Evolutionary conservation across 1,284 basidiomycete genomes (phyloP).

Genomic region (Dichomitus squalens): DNA sequence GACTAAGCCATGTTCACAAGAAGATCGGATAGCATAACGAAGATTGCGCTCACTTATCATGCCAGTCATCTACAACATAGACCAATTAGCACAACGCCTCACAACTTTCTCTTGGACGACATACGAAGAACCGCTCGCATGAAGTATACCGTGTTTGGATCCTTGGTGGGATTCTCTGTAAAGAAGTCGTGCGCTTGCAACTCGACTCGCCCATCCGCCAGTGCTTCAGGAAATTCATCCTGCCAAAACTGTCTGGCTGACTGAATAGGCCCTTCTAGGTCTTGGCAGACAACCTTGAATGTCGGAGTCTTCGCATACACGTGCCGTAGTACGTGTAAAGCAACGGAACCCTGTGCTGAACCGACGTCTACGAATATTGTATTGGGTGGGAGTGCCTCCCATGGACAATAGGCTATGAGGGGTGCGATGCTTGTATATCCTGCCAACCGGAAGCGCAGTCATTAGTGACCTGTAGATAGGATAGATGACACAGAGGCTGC

Average conservation of each 20-base stretch:
- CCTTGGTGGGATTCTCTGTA: not conserved
- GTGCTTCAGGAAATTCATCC: not conserved
- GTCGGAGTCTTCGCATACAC: not conserved
- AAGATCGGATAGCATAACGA: not conserved
- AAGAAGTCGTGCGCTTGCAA: conserved; percentile 1
- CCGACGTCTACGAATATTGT: not conserved
- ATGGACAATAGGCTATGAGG: not conserved
- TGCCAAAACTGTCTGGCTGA: not conserved
- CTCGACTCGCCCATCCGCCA: not conserved
- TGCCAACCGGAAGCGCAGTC: not conserved
- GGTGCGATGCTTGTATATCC: not conserved
- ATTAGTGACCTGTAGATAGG: too few relatives aligned
- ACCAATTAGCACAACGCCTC: too few relatives aligned
- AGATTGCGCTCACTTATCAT: not conserved
- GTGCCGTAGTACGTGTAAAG: not conserved
- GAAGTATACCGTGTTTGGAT: not conserved
- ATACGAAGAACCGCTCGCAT: not conserved
- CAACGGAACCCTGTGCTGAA: not conserved
- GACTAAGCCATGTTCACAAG: not conserved
- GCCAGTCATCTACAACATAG: not conserved
- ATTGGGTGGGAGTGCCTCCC: not conserved
- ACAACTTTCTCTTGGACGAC: too few relatives aligned
- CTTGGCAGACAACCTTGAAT: not conserved
- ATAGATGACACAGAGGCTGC: too few relatives aligned
- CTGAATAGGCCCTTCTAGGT: not conserved